Evolutionary conservation across 1,139 yeast species (phyloP).

Genomic region (Citeromyces hawaiiensis): DNA sequence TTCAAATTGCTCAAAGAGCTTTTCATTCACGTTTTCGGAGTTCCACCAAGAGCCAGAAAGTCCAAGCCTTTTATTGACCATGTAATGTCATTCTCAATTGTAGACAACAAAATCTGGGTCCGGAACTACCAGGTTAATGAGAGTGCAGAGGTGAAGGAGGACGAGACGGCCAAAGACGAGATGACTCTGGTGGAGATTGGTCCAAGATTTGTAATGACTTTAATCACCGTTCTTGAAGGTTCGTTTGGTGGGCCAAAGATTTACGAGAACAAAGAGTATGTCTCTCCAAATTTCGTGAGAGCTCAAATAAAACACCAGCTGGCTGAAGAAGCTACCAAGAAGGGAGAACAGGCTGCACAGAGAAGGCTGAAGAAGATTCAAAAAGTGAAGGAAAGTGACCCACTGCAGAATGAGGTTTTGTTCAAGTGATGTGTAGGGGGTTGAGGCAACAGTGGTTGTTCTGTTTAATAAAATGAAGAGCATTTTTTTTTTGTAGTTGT

Average conservation of each 20-base stretch:
- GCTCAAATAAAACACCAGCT: slow-evolving; percentile 74
- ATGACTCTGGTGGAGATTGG: slow-evolving; percentile 79
- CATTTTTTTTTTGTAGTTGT: neutral
- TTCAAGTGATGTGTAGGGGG: slow-evolving; percentile 30
- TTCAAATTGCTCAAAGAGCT: slow-evolving; percentile 70
- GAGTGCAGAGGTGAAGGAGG: slow-evolving; percentile 41
- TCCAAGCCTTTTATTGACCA: slow-evolving; percentile 93
- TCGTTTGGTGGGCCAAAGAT: slow-evolving; percentile 97
- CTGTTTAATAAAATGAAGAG: neutral
- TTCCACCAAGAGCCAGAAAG: slow-evolving; percentile 91
- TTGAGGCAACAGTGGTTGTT: neutral
- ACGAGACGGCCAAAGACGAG: slow-evolving; percentile 20
- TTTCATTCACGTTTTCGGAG: slow-evolving; percentile 82
- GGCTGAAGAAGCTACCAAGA: slow-evolving; percentile 66
- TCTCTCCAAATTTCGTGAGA: slow-evolving; percentile 89
- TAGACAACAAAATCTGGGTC: slow-evolving; percentile 91
- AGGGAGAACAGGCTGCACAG: slow-evolving; percentile 71
- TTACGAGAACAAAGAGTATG: slow-evolving; percentile 92
- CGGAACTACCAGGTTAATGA: slow-evolving; percentile 91
- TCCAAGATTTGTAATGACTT: slow-evolving; percentile 89
- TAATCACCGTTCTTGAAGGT: slow-evolving; percentile 87
- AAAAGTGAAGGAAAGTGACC: slow-evolving; percentile 65
- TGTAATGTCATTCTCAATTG: slow-evolving; percentile 84
- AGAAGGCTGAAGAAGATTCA: slow-evolving; percentile 69
- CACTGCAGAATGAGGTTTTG: slow-evolving; percentile 67